phyloP scores from a whole-genome alignment of 192 early-diverging fungal genomes.

The Mortierella antarctica region DNA sequence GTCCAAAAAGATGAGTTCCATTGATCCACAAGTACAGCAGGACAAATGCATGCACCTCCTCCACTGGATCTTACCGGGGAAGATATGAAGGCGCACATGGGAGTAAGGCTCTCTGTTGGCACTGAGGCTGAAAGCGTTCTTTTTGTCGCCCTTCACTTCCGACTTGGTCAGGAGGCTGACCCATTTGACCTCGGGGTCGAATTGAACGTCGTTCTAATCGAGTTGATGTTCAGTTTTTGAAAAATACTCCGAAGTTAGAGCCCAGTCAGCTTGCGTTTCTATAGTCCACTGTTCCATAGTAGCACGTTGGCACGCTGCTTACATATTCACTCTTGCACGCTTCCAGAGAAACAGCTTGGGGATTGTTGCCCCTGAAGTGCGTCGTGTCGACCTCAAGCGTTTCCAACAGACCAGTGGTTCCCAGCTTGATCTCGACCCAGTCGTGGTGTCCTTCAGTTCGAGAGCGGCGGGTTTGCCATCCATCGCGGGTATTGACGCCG shows the following conservation, averaged over 20 bases:
- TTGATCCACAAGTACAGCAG: not conserved
- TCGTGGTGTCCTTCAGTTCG: conserved; percentile 81
- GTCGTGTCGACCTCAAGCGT: conserved; percentile 84
- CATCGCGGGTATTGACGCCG: conserved; percentile 85
- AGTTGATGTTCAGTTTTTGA: conserved; percentile 16
- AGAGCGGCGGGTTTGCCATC: conserved; percentile 92
- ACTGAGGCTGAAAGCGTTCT: conserved; percentile 73
- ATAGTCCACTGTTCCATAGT: not conserved
- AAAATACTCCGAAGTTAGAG: not conserved
- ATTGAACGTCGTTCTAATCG: conserved; percentile 40
- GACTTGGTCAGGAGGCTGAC: conserved; percentile 72
- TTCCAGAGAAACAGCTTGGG: conserved; percentile 81
- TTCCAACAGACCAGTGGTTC: conserved; percentile 73
- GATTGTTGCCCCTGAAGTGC: conserved; percentile 93
- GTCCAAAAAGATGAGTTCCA: conserved; percentile 9
- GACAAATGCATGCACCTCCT: not conserved
- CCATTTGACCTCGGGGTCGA: conserved; percentile 53
- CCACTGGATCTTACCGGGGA: conserved; percentile 64
- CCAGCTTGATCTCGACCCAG: conserved; percentile 85
- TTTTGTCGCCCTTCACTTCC: conserved; percentile 71
- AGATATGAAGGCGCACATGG: conserved; percentile 80
- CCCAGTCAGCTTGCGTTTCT: not conserved
- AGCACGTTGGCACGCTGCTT: conserved; percentile 22
- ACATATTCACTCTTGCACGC: conserved; percentile 65
- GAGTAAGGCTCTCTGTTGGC: conserved; percentile 64